These are phyloP conservation scores for Maudiozyma humilis DNA, from an alignment of 1,139 yeast species.

Conservation along the genomic window DNA sequence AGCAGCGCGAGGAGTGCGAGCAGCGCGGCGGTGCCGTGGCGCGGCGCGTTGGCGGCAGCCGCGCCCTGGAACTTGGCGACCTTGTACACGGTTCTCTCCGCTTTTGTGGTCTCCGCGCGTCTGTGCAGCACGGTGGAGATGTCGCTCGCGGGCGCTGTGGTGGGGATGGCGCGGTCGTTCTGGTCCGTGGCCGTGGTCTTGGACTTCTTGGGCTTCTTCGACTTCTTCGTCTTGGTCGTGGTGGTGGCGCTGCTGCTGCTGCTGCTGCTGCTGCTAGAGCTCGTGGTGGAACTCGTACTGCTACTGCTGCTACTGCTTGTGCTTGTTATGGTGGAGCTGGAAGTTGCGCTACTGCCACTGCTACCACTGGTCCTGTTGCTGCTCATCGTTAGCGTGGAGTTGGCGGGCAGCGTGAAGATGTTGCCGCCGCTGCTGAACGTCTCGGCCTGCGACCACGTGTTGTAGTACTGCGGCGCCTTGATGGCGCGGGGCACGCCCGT, in stretches of 20 bases:
- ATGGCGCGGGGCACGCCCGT: constrained; percentile 42
- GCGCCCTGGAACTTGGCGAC: too few species aligned
- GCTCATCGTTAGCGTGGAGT: constrained; percentile 12
- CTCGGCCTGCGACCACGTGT: constrained; percentile 33
- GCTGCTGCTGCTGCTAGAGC: not conserved
- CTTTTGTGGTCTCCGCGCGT: too few species aligned
- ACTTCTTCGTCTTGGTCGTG: not conserved
- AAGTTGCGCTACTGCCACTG: not conserved
- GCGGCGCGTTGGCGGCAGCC: too few species aligned
- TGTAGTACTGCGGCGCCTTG: constrained; percentile 34
- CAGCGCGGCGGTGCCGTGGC: too few species aligned
- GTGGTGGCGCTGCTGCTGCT: not conserved
- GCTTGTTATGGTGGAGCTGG: not conserved
- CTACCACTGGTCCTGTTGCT: not conserved
- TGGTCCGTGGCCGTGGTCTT: not conserved
- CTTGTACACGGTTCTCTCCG: too few species aligned
- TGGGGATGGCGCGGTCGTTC: not conserved
- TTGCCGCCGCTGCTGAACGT: constrained; percentile 25
- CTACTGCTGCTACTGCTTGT: not conserved
- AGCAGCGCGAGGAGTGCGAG: too few species aligned
- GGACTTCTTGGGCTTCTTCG: not conserved
- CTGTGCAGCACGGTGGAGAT: too few species aligned
- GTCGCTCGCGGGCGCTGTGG: too few species aligned
- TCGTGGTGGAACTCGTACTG: not conserved
- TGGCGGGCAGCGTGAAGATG: constrained; percentile 21